phyloP scores from a whole-genome alignment of 495 filamentous ascomycete species.

The Penicillium silybi region DNA sequence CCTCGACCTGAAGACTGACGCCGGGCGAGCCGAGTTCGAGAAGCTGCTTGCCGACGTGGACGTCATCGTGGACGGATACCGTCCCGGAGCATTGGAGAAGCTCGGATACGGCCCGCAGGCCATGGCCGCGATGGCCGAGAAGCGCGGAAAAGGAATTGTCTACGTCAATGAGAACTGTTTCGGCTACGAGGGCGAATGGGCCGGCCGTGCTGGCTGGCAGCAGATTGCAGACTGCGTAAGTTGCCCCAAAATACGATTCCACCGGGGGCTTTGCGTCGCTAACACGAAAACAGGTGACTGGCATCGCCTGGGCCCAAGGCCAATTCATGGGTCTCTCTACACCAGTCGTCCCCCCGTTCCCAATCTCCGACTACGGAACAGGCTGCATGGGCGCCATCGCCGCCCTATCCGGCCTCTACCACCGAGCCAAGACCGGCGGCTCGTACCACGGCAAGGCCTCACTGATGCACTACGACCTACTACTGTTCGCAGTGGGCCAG shows the following conservation, averaged over 20 bases:
- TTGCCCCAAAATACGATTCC: neutral
- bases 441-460: constrained; percentile 62
- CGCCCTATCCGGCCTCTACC: constrained; percentile 58
- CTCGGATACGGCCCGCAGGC: constrained; percentile 58
- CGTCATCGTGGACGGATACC: constrained; percentile 63
- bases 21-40: constrained; percentile 54
- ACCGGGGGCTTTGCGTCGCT: constrained; percentile 19
- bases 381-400: constrained; percentile 63
- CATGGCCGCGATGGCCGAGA: constrained; percentile 48
- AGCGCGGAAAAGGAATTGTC: constrained; percentile 58
- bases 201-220: constrained; percentile 50
- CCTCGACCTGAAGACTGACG: constrained; percentile 54
- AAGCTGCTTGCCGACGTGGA: constrained; percentile 56
- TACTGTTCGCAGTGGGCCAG: constrained; percentile 59
- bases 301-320: constrained; percentile 72
- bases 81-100: constrained; percentile 61
- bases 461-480: constrained; percentile 66
- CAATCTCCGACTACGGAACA: constrained; percentile 78
- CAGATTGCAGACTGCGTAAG: constrained; percentile 54
- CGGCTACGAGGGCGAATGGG: constrained; percentile 50
- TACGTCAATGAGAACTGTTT: constrained; percentile 74
- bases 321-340: constrained; percentile 64
- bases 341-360: constrained; percentile 76
- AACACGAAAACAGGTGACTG: constrained; percentile 43
- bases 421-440: constrained; percentile 58